These are phyloP conservation scores for Diddensiella caesifluorescens DNA, from an alignment of 805 yeast species.

Conservation along the genomic window DNA sequence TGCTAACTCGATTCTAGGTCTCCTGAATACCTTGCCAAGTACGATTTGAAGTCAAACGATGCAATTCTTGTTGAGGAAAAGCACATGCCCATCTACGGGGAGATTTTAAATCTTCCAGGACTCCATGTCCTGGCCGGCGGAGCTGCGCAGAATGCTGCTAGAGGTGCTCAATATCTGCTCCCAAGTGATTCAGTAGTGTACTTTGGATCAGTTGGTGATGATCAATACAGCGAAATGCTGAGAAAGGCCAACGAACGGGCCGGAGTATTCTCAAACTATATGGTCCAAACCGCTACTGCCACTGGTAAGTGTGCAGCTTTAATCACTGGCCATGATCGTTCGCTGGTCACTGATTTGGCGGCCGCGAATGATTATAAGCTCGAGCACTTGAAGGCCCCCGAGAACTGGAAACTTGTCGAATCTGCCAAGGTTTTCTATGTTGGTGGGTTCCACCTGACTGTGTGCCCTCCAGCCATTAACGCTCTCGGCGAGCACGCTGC, in stretches of 20 bases:
- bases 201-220: conserved; percentile 96
- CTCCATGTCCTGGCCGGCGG: conserved; percentile 91
- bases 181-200: conserved; percentile 80
- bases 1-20: conserved; percentile 2
- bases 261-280: conserved; percentile 83
- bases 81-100: conserved; percentile 82
- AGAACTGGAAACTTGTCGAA: conserved; percentile 84
- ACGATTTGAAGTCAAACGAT: conserved; percentile 82
- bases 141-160: conserved; percentile 98
- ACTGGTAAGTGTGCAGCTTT: conserved; percentile 99
- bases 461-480: conserved; percentile 89
- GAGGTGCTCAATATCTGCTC: conserved; percentile 93
- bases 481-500: conserved; percentile 91
- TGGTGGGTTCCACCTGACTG: conserved; percentile 99
- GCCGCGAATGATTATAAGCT: conserved; percentile 98
- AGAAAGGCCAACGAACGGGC: conserved; percentile 77
- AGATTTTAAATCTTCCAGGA: conserved; percentile 55
- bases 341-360: conserved; percentile 90
- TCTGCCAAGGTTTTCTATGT: conserved; percentile 78
- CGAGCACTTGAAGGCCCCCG: conserved; percentile 78
- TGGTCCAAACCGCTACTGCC: conserved; percentile 62
- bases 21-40: conserved; percentile 65
- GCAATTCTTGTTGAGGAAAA: conserved; percentile 83
- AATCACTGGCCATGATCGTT: conserved; percentile 81
- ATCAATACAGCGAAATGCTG: conserved; percentile 76